These are phyloP conservation scores for Raffaelea deltoideospora DNA, from an alignment of 2,329 filamentous ascomycete genomes.

Conservation along the genomic window DNA sequence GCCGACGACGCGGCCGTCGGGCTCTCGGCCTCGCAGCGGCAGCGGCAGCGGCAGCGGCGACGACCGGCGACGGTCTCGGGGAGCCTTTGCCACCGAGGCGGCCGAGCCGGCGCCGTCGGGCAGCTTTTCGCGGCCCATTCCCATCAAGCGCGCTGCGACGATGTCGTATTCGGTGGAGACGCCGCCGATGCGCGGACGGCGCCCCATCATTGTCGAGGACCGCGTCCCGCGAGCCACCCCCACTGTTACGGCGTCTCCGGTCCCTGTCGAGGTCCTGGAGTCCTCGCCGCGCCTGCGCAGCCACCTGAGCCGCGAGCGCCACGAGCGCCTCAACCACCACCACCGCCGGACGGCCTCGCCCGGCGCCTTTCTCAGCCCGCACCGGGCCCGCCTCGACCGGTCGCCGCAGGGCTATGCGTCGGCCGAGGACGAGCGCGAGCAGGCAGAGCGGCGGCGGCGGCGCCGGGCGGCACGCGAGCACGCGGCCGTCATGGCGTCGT, in stretches of 20 bases:
- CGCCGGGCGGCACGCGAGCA: slow-evolving; percentile 4
- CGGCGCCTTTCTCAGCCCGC: slow-evolving; percentile 2
- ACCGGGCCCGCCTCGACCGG: neutral
- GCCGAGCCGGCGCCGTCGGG: slow-evolving; percentile 6
- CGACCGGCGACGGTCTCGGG: neutral
- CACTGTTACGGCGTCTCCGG: neutral
- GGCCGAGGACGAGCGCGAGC: slow-evolving; percentile 10
- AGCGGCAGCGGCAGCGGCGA: no score
- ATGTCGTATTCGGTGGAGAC: slow-evolving; percentile 9
- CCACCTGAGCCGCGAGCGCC: neutral
- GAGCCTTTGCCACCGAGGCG: neutral
- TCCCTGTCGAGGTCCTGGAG: slow-evolving; percentile 7
- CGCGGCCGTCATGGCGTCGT: slow-evolving; percentile 9
- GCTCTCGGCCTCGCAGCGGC: no score
- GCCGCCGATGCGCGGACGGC: slow-evolving; percentile 9
- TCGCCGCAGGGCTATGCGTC: slow-evolving; percentile 9
- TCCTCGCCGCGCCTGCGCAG: slow-evolving; percentile 3
- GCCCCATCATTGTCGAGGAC: slow-evolving; percentile 11
- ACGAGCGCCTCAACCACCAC: slow-evolving; percentile 2
- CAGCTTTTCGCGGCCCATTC: slow-evolving; percentile 7
- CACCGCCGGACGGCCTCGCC: no score
- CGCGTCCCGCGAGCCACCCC: slow-evolving; percentile 4
- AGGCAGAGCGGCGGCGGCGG: slow-evolving; percentile 8
- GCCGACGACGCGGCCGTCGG: neutral
- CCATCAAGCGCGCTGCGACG: slow-evolving; percentile 14